A percentile compares a stretch with the other conserved stretches of the same genome.
Evolutionary conservation across 2,329 filamentous ascomycete species (phyloP).

Genomic region (Botrytis galanthina): DNA sequence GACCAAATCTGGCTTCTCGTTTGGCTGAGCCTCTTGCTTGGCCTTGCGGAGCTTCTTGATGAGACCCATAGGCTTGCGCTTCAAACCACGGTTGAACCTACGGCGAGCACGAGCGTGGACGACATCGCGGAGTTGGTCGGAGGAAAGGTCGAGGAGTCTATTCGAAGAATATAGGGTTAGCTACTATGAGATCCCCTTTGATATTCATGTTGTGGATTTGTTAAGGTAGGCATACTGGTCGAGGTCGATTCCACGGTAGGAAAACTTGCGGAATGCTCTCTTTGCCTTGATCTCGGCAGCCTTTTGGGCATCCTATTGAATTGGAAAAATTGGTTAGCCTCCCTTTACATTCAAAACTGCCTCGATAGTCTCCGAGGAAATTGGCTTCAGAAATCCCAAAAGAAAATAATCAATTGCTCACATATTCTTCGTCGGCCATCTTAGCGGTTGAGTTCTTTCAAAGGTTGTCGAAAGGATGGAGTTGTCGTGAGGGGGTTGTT

Average conservation of each 20-base stretch:
- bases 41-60: conserved; percentile 99
- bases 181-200: conserved; percentile 38
- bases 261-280: conserved; percentile 99
- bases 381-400: not conserved
- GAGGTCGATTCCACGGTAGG: conserved; percentile 98
- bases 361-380: not conserved
- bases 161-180: conserved; percentile 39
- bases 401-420: conserved; percentile 44
- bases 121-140: conserved; percentile 98
- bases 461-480: conserved; percentile 36
- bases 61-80: conserved; percentile 99
- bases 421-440: conserved; percentile 79
- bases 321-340: conserved; percentile 38
- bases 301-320: conserved; percentile 83
- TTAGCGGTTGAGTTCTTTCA: conserved; percentile 48
- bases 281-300: conserved; percentile 99
- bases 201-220: conserved; percentile 31
- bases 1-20: conserved; percentile 99
- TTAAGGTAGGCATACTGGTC: conserved; percentile 74
- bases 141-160: conserved; percentile 97
- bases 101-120: conserved; percentile 98
- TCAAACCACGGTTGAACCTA: conserved; percentile 99
- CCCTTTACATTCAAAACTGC: conserved; percentile 7
- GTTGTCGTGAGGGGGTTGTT: conserved; percentile 25
- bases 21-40: conserved; percentile 97